Conservation (phyloP, 73 alveolate genomes). For the Durusdinium trenchii region DNA sequence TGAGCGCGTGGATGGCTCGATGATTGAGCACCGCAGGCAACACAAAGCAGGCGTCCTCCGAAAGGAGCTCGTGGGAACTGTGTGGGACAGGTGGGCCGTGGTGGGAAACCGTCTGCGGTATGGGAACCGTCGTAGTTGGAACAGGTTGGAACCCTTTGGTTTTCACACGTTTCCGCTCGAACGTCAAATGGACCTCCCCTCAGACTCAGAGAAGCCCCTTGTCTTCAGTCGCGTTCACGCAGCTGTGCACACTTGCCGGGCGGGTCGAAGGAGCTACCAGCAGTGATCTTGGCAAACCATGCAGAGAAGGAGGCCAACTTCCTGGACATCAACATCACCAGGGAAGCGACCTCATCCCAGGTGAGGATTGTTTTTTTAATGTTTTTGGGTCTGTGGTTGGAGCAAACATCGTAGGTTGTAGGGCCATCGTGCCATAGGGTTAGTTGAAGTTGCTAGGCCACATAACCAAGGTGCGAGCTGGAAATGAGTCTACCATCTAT, state of each 20-base stretch:
- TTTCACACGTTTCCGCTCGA: background rate
- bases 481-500: too few relatives aligned
- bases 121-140: background rate
- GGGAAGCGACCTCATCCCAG: slow-evolving; percentile 85
- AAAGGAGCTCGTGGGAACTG: background rate
- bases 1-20: slow-evolving; percentile 85
- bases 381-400: background rate
- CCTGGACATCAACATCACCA: slow-evolving; percentile 59
- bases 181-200: too few relatives aligned
- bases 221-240: background rate
- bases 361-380: background rate
- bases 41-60: slow-evolving; percentile 89
- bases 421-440: background rate
- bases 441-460: too few relatives aligned
- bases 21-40: slow-evolving; percentile 17
- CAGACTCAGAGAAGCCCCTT: background rate
- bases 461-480: too few relatives aligned
- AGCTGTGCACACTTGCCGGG: background rate
- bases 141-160: background rate
- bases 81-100: background rate
- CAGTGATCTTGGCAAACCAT: slow-evolving; percentile 72
- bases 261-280: slow-evolving; percentile 57
- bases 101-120: background rate
- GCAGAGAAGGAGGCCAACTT: slow-evolving; percentile 64
- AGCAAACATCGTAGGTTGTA: background rate